Percentiles rank a stretch among this genome's conserved stretches.
Evolutionary conservation across 306 rosid species (phyloP).

Genomic region (Corylus americana): DNA sequence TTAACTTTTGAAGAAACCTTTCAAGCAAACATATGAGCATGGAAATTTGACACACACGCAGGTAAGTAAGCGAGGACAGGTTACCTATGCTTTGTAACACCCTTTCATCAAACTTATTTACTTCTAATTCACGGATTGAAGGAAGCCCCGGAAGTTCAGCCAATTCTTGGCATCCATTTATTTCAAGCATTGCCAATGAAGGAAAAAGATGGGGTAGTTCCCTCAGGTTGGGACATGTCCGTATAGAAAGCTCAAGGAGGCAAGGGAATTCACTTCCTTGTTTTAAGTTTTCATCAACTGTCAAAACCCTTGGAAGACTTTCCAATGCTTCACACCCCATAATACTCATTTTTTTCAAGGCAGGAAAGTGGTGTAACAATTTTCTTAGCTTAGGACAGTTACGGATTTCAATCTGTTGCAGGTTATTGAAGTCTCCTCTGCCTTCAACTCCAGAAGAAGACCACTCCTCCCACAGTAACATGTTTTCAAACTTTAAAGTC

Average conservation of each 20-base stretch:
- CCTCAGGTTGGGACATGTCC: slow-evolving; percentile 31
- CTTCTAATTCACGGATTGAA: slow-evolving; percentile 27
- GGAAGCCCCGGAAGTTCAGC: slow-evolving; percentile 30
- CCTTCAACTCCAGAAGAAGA: slow-evolving; percentile 33
- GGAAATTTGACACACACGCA: slow-evolving; percentile 32
- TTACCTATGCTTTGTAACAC: slow-evolving; percentile 11
- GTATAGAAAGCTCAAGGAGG: slow-evolving; percentile 31
- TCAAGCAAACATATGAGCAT: slow-evolving; percentile 18
- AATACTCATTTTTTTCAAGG: slow-evolving; percentile 29
- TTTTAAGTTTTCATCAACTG: background rate
- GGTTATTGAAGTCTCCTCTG: slow-evolving; percentile 15
- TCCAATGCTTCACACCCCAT: slow-evolving; percentile 28
- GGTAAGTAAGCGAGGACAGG: slow-evolving; percentile 27
- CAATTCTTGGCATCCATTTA: slow-evolving; percentile 31
- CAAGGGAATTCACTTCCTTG: slow-evolving; percentile 26
- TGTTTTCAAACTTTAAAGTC: slow-evolving; percentile 27
- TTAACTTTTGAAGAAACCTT: slow-evolving; percentile 22
- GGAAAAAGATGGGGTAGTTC: slow-evolving; percentile 30
- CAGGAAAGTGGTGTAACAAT: slow-evolving; percentile 22
- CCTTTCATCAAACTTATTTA: slow-evolving; percentile 12
- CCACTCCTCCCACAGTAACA: slow-evolving; percentile 39
- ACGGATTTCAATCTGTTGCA: slow-evolving; percentile 23
- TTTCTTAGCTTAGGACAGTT: slow-evolving; percentile 37
- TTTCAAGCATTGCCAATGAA: slow-evolving; percentile 25
- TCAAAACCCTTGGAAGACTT: slow-evolving; percentile 24